Evolutionary conservation across 768 basidiomycete genomes (phyloP), one percentile per base, ranked within the genome.

Genomic region (Podaxis mareebaensis): DNA sequence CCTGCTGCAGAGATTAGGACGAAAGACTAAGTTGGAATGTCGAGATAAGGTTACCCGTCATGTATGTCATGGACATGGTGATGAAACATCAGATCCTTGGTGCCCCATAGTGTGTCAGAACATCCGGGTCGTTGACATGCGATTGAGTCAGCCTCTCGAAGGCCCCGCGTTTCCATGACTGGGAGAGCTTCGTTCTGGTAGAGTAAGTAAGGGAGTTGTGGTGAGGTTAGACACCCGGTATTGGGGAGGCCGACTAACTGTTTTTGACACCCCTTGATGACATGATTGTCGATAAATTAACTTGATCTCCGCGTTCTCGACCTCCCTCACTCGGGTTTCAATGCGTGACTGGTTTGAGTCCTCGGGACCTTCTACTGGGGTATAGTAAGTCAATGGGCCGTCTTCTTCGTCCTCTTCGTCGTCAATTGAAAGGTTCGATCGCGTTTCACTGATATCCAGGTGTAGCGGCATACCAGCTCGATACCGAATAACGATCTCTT

Each of bases 31-130:
- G 56, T 48, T 40, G 22, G 57, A 57, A 28, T 55, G 53, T 53
- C 39, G 33, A 61, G 46, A 7, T 28, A 61, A n/a, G 71, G 75
- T 46, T 61, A 79, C 79, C 72, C 66, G 58, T 83, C 81, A 36
- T 78, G 74, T 36, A 86, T 79, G 65, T 84, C 81, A 69, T 86
- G 85, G 53, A 86, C 82, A 66, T 86, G 83, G 22, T 85, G 70
- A 67, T 85, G 85, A 67, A 76, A 83, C 66, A 79, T 79, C 54
- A 86, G 75, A 20, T 81, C 79, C 65, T 77, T 77, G 59, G 78
- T 74, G 56, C 75, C 73, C 4, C 72, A 70, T 22, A 86, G 67
- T 7, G 76, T 73, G 71, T 84, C 78, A 13, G 68, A 68, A 68
- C 85, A 86, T 33, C 77, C 82, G 38, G 74, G 69, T 40, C 83